Evolutionary conservation across 2,329 filamentous ascomycete species (phyloP).

Genomic region (Penicillium hordei): DNA sequence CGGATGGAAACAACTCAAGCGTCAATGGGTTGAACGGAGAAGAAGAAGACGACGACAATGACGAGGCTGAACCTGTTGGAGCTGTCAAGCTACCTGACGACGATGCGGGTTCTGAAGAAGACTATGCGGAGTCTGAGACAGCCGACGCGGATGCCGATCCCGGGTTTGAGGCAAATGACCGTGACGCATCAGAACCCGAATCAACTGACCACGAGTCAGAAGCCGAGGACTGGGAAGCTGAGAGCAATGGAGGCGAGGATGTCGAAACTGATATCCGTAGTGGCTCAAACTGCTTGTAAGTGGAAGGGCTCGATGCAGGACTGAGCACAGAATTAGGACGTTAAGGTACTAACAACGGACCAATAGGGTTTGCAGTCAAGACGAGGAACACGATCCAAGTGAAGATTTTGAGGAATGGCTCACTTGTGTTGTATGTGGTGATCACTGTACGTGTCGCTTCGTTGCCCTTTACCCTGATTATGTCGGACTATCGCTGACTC

Average conservation of each 20-base stretch:
- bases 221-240: constrained; percentile 53
- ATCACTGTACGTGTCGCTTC: constrained; percentile 67
- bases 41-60: constrained; percentile 41
- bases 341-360: constrained; percentile 30
- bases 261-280: constrained; percentile 48
- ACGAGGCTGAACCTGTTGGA: constrained; percentile 43
- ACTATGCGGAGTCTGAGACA: constrained; percentile 39
- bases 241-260: constrained; percentile 49
- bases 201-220: constrained; percentile 59
- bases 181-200: constrained; percentile 39
- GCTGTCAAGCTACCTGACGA: constrained; percentile 39
- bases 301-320: constrained; percentile 12
- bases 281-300: constrained; percentile 65
- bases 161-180: constrained; percentile 43
- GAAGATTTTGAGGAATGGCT: constrained; percentile 80
- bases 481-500: constrained; percentile 37
- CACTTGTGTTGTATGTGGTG: constrained; percentile 72
- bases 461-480: constrained; percentile 26
- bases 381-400: constrained; percentile 78
- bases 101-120: constrained; percentile 37
- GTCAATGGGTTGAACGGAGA: constrained; percentile 34
- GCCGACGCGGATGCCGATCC: constrained; percentile 46
- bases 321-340: neutral
- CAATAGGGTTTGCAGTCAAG: constrained; percentile 74
- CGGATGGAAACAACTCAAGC: constrained; percentile 35